Percentiles rank a stretch among this genome's conserved stretches.
These are phyloP conservation scores for Millerozyma miso DNA, from an alignment of 805 yeast genomes.

Conservation along the genomic window DNA sequence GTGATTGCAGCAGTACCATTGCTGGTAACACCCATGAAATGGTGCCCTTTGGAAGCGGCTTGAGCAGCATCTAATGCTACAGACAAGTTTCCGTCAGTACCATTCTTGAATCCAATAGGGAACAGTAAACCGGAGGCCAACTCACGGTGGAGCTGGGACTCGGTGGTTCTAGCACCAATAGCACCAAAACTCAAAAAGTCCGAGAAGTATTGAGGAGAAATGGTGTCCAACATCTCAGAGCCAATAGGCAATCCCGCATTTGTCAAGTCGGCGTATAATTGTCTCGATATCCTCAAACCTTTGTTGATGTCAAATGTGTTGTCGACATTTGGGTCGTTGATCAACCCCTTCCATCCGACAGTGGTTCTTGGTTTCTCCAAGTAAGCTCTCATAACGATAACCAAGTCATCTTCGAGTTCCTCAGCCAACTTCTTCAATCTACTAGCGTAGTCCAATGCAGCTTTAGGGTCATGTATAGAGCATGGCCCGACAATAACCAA, in stretches of 20 bases:
- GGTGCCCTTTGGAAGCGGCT: conserved; percentile 90
- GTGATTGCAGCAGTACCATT: conserved; percentile 96
- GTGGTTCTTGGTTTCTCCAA: conserved; percentile 98
- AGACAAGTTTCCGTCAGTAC: conserved; percentile 91
- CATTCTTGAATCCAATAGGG: conserved; percentile 98
- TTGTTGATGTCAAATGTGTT: conserved; percentile 91
- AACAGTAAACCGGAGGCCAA: conserved; percentile 96
- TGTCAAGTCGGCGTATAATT: conserved; percentile 79
- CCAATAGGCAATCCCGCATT: conserved; percentile 82
- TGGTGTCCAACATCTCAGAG: conserved; percentile 96
- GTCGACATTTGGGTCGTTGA: conserved; percentile 94
- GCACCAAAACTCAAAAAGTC: conserved; percentile 94
- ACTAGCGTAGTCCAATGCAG: conserved; percentile 84
- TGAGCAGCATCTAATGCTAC: conserved; percentile 93
- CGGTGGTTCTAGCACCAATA: conserved; percentile 98
- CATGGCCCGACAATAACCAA: conserved; percentile 94
- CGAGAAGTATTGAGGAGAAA: conserved; percentile 91
- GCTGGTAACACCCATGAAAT: conserved; percentile 95
- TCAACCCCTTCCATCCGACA: conserved; percentile 98
- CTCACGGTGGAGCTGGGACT: conserved; percentile 96
- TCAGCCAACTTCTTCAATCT: conserved; percentile 63
- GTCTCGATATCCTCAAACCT: conserved; percentile 84
- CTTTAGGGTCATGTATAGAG: conserved; percentile 86
- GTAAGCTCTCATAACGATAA: conserved; percentile 94
- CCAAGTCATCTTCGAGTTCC: conserved; percentile 70